These are phyloP conservation scores for Acanthamoeba polyphaga DNA, from an alignment of 208 protist species.

Conservation along the genomic window DNA sequence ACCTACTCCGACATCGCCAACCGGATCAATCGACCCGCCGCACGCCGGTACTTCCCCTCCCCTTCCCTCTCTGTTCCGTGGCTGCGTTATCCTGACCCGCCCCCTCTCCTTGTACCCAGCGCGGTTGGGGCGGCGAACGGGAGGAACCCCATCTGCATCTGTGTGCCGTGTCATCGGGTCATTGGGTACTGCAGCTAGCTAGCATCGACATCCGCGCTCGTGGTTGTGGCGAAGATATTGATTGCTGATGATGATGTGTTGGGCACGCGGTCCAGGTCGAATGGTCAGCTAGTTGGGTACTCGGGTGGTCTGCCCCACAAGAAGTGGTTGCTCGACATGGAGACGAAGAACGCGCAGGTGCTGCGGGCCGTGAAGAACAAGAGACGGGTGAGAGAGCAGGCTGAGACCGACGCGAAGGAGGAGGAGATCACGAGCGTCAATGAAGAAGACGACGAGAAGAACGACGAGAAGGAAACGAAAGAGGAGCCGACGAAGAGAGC, in stretches of 20 bases:
- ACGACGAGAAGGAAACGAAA: not conserved
- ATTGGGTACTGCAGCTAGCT: constrained; percentile 1
- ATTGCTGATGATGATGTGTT: not conserved
- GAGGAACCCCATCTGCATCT: constrained; percentile 56
- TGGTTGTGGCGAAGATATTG: no score
- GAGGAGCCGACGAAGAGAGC: not conserved
- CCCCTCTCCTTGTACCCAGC: not conserved
- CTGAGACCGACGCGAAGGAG: not conserved
- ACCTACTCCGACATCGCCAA: constrained; percentile 16
- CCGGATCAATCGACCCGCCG: not conserved
- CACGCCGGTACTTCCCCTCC: not conserved
- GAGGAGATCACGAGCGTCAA: not conserved
- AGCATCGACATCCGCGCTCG: no score
- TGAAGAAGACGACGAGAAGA: not conserved
- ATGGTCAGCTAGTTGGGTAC: constrained; percentile 13
- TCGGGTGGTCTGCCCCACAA: constrained; percentile 10
- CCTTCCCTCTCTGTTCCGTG: not conserved
- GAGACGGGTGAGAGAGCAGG: not conserved
- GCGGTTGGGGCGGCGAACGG: constrained; percentile 36
- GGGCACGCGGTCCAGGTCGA: not conserved
- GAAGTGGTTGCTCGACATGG: constrained; percentile 48
- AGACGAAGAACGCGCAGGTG: not conserved
- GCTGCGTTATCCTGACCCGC: not conserved
- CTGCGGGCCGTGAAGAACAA: not conserved
- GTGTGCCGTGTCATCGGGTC: constrained; percentile 37